Evolutionary conservation across 257 asterid genomes (phyloP), one percentile per base, ranked within the genome.

Genomic region (Nicotiana tomentosiformis): DNA sequence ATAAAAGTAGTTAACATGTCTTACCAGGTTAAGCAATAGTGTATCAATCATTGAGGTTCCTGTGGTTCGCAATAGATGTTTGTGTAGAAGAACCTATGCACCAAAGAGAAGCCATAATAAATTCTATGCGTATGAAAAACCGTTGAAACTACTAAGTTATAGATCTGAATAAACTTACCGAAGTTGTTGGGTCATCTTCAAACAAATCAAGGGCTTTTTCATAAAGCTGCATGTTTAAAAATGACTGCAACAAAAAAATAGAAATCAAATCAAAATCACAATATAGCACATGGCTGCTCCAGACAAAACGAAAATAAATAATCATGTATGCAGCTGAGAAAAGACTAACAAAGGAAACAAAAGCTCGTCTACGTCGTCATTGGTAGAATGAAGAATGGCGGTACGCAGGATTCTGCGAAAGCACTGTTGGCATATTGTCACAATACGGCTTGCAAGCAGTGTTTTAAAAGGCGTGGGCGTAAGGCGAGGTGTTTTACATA

Each of bases 141-240:
- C 8, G 5, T 26, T 26, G 55, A 74, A 70, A 33, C 74, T 79
- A 82, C 70, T 30, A 77, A 58, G 86, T 66, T 82, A 51, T 49
- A 51, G 56, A 86, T 77, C 49, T 62, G 66, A 81, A 84, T 18
- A 87, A 43, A 85, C 98, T 86, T 88, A 96, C 99, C 20, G 95
- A 90, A 82, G 92, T 91, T 88, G 98, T 65, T 78, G 77, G 97
- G 84, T 94, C 99, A 83, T 92, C 98, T 87, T 96, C 99, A 85
- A 96, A 94, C 91, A 96, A 86, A 82, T 96, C 99, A 53, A 94
- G 85, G 17, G 97, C 99, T 90, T 94, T 96, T 80, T 92, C 98
- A 91, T 93, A 94, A 80, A 94, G 90, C 86, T 94, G 99, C 84
- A 96, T 89, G 82, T 96, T 93, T 82, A 96, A 90, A 89, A 90